Base-by-base conservation (phyloP, 2,329 filamentous ascomycete genomes). In the Trichoderma brevicompactum region DNA sequence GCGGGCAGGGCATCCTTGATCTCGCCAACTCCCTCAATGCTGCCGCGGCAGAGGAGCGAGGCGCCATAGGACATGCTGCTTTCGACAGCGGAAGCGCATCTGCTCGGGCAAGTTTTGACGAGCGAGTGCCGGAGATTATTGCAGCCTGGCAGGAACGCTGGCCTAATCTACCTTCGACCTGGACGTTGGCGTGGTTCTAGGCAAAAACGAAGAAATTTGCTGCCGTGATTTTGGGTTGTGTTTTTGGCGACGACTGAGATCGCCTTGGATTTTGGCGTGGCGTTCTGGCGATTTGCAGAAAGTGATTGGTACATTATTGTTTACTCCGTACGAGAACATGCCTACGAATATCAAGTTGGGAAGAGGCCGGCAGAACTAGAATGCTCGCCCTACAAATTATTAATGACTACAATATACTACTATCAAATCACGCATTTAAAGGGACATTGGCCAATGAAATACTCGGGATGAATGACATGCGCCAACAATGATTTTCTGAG, bases 111-210 rank as follows among this genome's bases (percentile, higher is more conserved):
- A 89, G 89, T 36, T 99, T 99, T 73, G 95, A 99, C 78, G 94
- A 97, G 76, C 87, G 88, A 64, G 95, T 99, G 2, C 95, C 95
- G 0, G 94, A 97, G 69, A 91, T 99, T 41, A 80, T 99, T 67
- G 94, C 89, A 2, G 87, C 89, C 61, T 99, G 95, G 95, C 95
- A 99, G 79, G 94, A 97, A 77, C 86, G 90, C 71, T 97, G 94
- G 92, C 94, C 95, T 5, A 90, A 92, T 71, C 78, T 98, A 71
- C 95, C 95, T 17, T 92, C 93, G 2, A 84, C 95, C 64, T 99
- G 95, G 95, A 98, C 94, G 28, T 76, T 98, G 75, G 92, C 93
- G 32, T 99, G 95, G 94, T 92, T 98, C 74, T 98, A 80, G 82
- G 65, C 44, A 49, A 53, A 58, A 40, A 13, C 2, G 48, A 54